A percentile compares a stretch with the other conserved stretches of the same genome.
Conservation (phyloP, 2,329 filamentous ascomycete species). For the Drechslera avenae region DNA sequence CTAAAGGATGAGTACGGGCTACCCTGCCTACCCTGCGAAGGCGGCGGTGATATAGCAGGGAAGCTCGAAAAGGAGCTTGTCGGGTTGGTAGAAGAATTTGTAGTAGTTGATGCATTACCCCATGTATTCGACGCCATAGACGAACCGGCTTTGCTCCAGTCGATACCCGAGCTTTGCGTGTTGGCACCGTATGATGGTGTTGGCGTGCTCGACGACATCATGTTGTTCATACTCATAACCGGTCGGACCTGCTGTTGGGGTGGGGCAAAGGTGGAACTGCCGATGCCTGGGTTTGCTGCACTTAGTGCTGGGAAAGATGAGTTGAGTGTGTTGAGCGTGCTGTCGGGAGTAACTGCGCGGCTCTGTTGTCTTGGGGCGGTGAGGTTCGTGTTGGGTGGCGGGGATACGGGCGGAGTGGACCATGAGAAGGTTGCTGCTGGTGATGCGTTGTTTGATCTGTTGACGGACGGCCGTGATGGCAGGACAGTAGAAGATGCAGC, state of each 20-base stretch:
- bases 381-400: constrained; percentile 37
- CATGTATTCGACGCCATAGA: constrained; percentile 31
- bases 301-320: constrained; percentile 45
- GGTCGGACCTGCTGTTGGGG: constrained; percentile 46
- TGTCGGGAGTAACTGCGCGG: constrained; percentile 60
- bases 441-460: constrained; percentile 35
- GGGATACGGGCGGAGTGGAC: constrained; percentile 50
- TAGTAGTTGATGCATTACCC: constrained; percentile 24
- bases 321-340: constrained; percentile 50
- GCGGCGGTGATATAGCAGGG: constrained; percentile 60
- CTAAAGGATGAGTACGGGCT: constrained; percentile 45
- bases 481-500: constrained; percentile 38
- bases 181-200: constrained; percentile 32
- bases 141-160: constrained; percentile 40
- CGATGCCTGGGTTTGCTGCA: constrained; percentile 43
- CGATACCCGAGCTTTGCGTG: constrained; percentile 27
- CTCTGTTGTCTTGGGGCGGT: constrained; percentile 34
- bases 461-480: constrained; percentile 37
- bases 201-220: constrained; percentile 28
- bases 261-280: constrained; percentile 43
- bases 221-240: constrained; percentile 43
- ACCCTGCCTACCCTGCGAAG: constrained; percentile 26
- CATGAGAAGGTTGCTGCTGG: constrained; percentile 53
- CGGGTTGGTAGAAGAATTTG: background rate
- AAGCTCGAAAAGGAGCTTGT: constrained; percentile 45